phyloP scores from a whole-genome alignment of 306 rosid genomes.

The Phaseolus lunatus region DNA sequence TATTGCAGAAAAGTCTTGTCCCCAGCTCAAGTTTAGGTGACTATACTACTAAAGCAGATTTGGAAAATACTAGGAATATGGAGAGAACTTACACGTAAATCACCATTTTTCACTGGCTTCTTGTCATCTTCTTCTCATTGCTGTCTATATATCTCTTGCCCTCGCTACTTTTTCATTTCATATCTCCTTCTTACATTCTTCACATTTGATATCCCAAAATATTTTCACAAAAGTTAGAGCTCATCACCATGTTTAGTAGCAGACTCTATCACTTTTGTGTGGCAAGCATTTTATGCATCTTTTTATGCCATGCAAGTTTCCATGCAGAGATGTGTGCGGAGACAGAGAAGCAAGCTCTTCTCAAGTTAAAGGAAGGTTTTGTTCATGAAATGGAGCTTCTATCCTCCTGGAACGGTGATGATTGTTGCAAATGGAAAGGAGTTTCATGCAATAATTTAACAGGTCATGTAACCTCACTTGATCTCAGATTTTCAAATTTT shows the following conservation, averaged over 20 bases:
- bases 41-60: too few relatives aligned
- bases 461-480: slow-evolving; percentile 18
- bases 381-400: background rate
- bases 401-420: slow-evolving; percentile 20
- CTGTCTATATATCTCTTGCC: background rate
- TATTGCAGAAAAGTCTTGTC: too few relatives aligned
- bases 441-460: slow-evolving; percentile 40
- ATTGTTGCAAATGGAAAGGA: slow-evolving; percentile 44
- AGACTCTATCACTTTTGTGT: background rate
- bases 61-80: too few relatives aligned
- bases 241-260: background rate
- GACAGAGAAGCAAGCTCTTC: background rate
- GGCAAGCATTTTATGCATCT: background rate
- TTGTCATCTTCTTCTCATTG: background rate
- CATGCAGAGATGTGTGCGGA: background rate
- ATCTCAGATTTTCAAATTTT: background rate
- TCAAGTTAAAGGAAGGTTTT: background rate
- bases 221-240: background rate
- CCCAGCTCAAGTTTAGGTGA: too few relatives aligned
- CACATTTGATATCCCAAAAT: background rate
- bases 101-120: too few relatives aligned
- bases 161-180: background rate
- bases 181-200: background rate
- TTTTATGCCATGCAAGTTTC: background rate
- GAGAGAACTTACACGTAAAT: too few relatives aligned